Base-by-base conservation (phyloP, 2,329 filamentous ascomycete species). In the Clarireedia paspali region DNA sequence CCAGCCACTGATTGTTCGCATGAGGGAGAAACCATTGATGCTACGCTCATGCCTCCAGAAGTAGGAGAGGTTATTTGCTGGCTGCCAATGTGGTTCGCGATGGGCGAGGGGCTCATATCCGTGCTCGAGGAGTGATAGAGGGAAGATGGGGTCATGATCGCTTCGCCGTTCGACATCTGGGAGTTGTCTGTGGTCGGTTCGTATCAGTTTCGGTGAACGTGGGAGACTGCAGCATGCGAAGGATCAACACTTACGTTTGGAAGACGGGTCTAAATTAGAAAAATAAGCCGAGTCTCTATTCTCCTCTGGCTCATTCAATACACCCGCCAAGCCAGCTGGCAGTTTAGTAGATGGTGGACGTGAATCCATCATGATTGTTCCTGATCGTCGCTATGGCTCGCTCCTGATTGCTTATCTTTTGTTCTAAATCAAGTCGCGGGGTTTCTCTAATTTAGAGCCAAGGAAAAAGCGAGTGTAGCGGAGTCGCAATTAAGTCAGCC, bases 91-190 rank as follows among this genome's bases (percentile, higher is more conserved):
- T 78, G 77, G 40, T 75, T 64, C 15, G 67, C 71, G 17, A 80
- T 78, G 7, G 82, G 82, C 1, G 82, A 85, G 0, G 82, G 82
- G 1, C 82, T 85, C 70, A 84, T 84, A 64, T 85, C 82, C 34
- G 74, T 72, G 20, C 74, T 73, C 4, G 77, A 75, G 14, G 65
- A 65, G 46, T 79, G 77, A 58, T 80, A 82, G 12, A 61, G 54
- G 14, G 60, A 51, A 20, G 49, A 48, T 39, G 60, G 57, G 9
- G 64, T 58, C 44, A 63, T 55, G 15, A 48, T 46, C 48, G 55
- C 45, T 38, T 50, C 40, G 51, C 59, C 59, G 58, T 57, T 55
- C 10, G 63, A 65, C 45, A 62, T 57, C 10, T 58, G 62, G 2
- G 62, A 64, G 44, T 64, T 67, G 44, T 66, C 63, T 66, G 44